phyloP scores from a whole-genome alignment of 306 rosid genomes.

The Cajanus cajan region DNA sequence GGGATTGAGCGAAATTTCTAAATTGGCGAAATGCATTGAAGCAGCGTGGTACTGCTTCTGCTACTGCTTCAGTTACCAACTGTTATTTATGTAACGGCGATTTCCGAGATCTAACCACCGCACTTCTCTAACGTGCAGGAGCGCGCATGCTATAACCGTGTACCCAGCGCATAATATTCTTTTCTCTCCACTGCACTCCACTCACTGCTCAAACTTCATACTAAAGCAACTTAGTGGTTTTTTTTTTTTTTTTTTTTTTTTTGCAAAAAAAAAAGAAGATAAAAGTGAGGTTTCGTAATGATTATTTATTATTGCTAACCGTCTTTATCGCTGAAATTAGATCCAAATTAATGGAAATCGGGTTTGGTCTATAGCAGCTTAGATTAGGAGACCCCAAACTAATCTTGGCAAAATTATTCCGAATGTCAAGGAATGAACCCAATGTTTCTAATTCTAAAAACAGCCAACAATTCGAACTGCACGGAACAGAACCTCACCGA shows the following conservation, averaged over 20 bases:
- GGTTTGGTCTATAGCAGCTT: neutral
- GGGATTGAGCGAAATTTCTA: too few relatives aligned
- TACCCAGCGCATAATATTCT: neutral
- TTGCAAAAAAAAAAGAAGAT: neutral
- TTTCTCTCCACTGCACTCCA: slow-evolving; percentile 19
- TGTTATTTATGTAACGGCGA: neutral
- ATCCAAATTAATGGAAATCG: slow-evolving; percentile 40
- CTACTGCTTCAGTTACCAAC: neutral
- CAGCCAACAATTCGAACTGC: neutral
- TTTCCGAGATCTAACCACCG: slow-evolving; percentile 43
- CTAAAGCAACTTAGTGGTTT: slow-evolving; percentile 1
- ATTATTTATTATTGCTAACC: slow-evolving; percentile 13
- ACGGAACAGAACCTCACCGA: slow-evolving; percentile 45
- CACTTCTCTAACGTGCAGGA: slow-evolving; percentile 1
- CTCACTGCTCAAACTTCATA: slow-evolving; percentile 23
- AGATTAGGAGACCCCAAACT: neutral
- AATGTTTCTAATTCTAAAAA: neutral
- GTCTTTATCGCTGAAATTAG: slow-evolving; percentile 27
- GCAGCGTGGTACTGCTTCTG: neutral
- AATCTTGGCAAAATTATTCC: neutral
- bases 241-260: neutral
- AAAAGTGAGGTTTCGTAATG: slow-evolving; percentile 24
- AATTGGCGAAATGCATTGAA: neutral
- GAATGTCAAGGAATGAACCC: neutral
- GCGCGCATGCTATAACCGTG: slow-evolving; percentile 11